phyloP scores from a whole-genome alignment of 306 rosid genomes.

The Gynostemma pentaphyllum region DNA sequence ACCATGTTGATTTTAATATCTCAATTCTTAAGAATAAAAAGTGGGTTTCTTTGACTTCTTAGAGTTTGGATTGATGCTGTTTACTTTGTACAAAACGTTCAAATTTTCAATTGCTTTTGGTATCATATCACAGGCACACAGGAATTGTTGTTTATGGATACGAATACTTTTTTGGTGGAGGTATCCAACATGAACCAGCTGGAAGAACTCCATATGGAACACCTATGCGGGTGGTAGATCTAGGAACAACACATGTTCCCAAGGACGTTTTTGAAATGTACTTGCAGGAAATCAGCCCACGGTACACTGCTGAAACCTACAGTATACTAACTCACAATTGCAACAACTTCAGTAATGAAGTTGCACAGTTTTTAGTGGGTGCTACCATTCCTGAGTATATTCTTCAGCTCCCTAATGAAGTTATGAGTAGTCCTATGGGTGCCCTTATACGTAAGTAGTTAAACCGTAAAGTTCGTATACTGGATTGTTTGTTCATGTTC shows the following conservation, averaged over 20 bases:
- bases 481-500: background rate
- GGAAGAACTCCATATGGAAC: conserved; percentile 81
- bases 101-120: background rate
- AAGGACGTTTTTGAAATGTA: conserved; percentile 77
- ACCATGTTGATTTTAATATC: too few relatives aligned
- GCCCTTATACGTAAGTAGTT: conserved; percentile 51
- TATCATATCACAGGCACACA: conserved; percentile 54
- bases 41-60: background rate
- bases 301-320: conserved; percentile 70
- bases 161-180: conserved; percentile 93
- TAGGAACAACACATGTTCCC: conserved; percentile 84
- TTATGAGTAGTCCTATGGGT: conserved; percentile 89
- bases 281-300: conserved; percentile 71
- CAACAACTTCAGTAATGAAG: conserved; percentile 88
- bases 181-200: conserved; percentile 60
- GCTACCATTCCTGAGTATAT: conserved; percentile 64
- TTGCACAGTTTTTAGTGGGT: conserved; percentile 88
- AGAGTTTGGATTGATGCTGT: background rate
- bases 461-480: background rate
- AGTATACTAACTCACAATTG: conserved; percentile 79
- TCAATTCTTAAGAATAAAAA: too few relatives aligned
- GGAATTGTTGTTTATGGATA: conserved; percentile 82
- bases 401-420: conserved; percentile 77
- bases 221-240: conserved; percentile 56
- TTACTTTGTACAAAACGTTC: background rate